Evolutionary conservation across 495 filamentous ascomycete species (phyloP).

Genomic region (Penicillium ucsense): DNA sequence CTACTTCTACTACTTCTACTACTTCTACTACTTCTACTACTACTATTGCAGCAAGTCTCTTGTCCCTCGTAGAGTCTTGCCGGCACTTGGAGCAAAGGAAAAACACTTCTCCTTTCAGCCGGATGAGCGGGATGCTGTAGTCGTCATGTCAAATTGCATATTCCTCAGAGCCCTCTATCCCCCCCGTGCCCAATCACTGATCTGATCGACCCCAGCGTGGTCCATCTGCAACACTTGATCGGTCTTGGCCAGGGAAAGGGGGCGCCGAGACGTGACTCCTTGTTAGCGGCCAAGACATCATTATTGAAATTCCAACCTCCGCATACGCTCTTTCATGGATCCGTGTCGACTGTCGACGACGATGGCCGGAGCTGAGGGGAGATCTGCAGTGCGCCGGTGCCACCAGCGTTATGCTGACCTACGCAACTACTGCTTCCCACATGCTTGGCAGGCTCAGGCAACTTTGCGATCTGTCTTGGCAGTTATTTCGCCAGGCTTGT

Average conservation of each 20-base stretch:
- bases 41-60: too few relatives aligned
- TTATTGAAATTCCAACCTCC: slow-evolving; percentile 11
- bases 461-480: slow-evolving; percentile 11
- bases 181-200: background rate
- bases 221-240: slow-evolving; percentile 14
- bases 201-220: background rate
- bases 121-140: too few relatives aligned
- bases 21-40: too few relatives aligned
- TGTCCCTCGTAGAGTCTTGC: too few relatives aligned
- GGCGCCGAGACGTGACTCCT: background rate
- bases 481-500: background rate
- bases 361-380: too few relatives aligned
- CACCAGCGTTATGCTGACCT: slow-evolving; percentile 3
- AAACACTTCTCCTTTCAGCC: too few relatives aligned
- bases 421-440: background rate
- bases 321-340: too few relatives aligned
- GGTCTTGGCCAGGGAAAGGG: slow-evolving; percentile 18
- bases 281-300: slow-evolving; percentile 15
- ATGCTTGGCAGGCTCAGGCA: slow-evolving; percentile 12
- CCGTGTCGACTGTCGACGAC: too few relatives aligned
- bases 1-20: too few relatives aligned
- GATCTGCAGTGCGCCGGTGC: slow-evolving; percentile 1
- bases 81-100: too few relatives aligned
- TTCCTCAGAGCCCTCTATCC: too few relatives aligned
- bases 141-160: too few relatives aligned